These are phyloP conservation scores for Lepidium africanum DNA, from an alignment of 345 rosid species.

Conservation along the genomic window DNA sequence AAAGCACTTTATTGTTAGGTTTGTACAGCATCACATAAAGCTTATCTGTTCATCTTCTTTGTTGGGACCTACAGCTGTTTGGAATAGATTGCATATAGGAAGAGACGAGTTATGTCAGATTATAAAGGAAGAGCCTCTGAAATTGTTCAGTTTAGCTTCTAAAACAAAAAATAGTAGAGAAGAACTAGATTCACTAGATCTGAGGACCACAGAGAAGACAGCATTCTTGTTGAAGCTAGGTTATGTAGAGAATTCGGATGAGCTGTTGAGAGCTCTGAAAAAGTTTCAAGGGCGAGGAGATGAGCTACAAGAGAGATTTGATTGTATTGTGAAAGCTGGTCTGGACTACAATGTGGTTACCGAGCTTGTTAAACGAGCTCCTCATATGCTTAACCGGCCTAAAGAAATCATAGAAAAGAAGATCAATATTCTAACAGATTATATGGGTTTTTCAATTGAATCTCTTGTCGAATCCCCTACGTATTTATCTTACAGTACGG, in stretches of 20 bases:
- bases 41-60: slow-evolving; percentile 43
- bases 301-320: slow-evolving; percentile 70
- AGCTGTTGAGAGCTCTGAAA: slow-evolving; percentile 41
- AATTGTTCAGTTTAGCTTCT: slow-evolving; percentile 49
- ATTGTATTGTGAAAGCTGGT: slow-evolving; percentile 58
- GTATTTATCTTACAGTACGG: slow-evolving; percentile 36
- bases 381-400: slow-evolving; percentile 53
- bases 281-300: slow-evolving; percentile 53
- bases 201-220: slow-evolving; percentile 34
- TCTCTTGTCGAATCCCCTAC: slow-evolving; percentile 44
- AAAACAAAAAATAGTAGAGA: slow-evolving; percentile 32
- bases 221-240: slow-evolving; percentile 56
- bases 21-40: slow-evolving; percentile 31
- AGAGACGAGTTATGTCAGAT: slow-evolving; percentile 38
- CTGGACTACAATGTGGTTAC: slow-evolving; percentile 47
- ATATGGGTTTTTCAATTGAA: slow-evolving; percentile 51
- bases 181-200: slow-evolving; percentile 35
- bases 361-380: slow-evolving; percentile 46
- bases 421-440: slow-evolving; percentile 41
- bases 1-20: slow-evolving; percentile 30
- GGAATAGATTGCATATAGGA: slow-evolving; percentile 33
- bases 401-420: slow-evolving; percentile 46
- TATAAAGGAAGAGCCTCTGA: slow-evolving; percentile 48
- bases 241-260: slow-evolving; percentile 32
- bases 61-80: slow-evolving; percentile 42